Evolutionary conservation across 805 yeast genomes (phyloP).

Genomic region (Schwanniomyces pseudopolymorphus): DNA sequence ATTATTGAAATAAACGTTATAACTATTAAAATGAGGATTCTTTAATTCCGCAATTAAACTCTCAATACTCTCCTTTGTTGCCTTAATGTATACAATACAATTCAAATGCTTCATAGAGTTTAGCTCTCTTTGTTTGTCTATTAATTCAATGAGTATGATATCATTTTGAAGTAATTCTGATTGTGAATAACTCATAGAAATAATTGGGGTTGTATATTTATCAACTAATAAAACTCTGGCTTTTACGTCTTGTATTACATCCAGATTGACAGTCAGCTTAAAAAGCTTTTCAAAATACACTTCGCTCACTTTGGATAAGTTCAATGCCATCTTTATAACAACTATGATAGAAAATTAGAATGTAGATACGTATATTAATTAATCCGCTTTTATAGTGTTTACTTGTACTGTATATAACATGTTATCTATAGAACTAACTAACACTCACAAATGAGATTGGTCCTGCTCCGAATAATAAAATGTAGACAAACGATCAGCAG

Average conservation of each 20-base stretch:
- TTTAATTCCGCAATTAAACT: constrained; percentile 64
- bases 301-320: constrained; percentile 26
- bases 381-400: neutral
- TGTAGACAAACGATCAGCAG: constrained; percentile 31
- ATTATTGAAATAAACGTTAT: constrained; percentile 78
- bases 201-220: constrained; percentile 71
- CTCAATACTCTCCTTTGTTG: constrained; percentile 63
- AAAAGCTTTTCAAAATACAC: constrained; percentile 32
- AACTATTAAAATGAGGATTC: constrained; percentile 76
- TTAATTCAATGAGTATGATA: constrained; percentile 72
- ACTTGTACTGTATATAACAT: constrained; percentile 5
- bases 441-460: constrained; percentile 17
- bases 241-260: constrained; percentile 23
- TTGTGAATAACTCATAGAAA: constrained; percentile 89
- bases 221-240: constrained; percentile 81
- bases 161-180: constrained; percentile 79
- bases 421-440: neutral
- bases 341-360: neutral
- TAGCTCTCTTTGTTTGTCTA: constrained; percentile 60
- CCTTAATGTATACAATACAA: constrained; percentile 78
- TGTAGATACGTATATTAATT: neutral
- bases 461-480: constrained; percentile 24
- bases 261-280: constrained; percentile 13
- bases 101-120: constrained; percentile 63
- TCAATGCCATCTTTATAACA: constrained; percentile 20